Base-by-base conservation (phyloP, 768 basidiomycete species). In the Podaxis rugospora region DNA sequence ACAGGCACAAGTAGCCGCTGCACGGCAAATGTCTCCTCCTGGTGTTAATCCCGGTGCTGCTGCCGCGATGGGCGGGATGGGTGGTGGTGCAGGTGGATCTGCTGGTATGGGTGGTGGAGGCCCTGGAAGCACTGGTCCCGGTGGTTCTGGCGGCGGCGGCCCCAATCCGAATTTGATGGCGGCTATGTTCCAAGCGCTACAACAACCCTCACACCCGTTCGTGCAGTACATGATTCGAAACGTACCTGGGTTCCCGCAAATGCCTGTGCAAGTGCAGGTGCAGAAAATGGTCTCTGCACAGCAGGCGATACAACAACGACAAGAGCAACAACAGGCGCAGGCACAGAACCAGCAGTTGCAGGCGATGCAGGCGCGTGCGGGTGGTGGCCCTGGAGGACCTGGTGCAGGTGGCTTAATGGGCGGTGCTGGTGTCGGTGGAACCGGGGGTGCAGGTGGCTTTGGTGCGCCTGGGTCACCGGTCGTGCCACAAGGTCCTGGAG, bases 201-300 rank as follows among this genome's bases (percentile, higher is more conserved):
- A 83, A 61, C 78, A 71, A 14, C 86, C 83, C 4, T 69, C 62
- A 10, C 84, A 90, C 68, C 83, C 85, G 23, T 75, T 89, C 58
- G 70, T 86, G 70, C 78, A 81, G 60, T 83, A 85, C 65, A 76
- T 90, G 74, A 64, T 75, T 9, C 72, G 77, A 39, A 72, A 72
- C 23, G 68, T 85, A 1, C 88, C 86, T 5, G 78, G 78, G 10
- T 90, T 90, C 64, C 72, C 76, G 63, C 66, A 66, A 18, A 70
- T 88, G 59, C 78, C 86, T 9, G 44, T 77, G 1, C 80, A 76
- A 61, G 73, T 78, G 66, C 87, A 90, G 72, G 66, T 89, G 63
- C 87, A 87, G 70, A 83, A 78, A 67, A 74, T 90, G 71, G 70
- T 81, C 37, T 62, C 71, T 57, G 68, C 82, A 13, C 84, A 84